Evolutionary conservation across 2,329 filamentous ascomycete genomes (phyloP), one percentile per base, ranked within the genome.

Genomic region (Cadophora luteo-olivacea): DNA sequence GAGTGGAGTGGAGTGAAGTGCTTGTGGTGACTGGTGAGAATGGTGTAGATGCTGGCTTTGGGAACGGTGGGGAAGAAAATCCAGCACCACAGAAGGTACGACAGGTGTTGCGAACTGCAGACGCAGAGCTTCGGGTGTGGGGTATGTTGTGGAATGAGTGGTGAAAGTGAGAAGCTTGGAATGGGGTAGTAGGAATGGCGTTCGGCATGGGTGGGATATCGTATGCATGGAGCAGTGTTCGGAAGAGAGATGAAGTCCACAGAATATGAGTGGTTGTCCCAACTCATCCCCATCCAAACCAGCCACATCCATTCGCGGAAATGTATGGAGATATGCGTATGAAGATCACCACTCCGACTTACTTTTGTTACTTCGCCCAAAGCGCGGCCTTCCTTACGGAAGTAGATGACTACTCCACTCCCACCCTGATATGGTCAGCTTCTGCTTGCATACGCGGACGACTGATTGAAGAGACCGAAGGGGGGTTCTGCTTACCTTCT

Each of bases 371-470:
- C 96, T 80, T 99, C 96, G 64, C 96, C 96, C 7, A 98, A 84
- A 48, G 95, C 96, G 74, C 96, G 88, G 38, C 96, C 96, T 83
- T 99, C 96, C 80, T 99, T 99, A 74, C 96, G 90, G 87, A 98
- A 99, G 80, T 99, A 99, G 79, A 98, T 97, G 65, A 98, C 96
- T 64, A 72, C 73, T 49, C 72, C 72, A 67, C 72, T 73, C 29
- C 72, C 73, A 64, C 72, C 72, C 65, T 74, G 67, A 36, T 38
- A 63, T 66, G 33, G 65, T 70, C 62, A 70, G 68, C 64, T 49
- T 49, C 45, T 49, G 12, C 45, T 49, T 49, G 45, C 45, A 22
- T 49, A 49, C 45, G 22, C 45, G 45, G 22, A 22, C 29, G 25
- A 62, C 41, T 52, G 68, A 51, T 57, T 49, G 8, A n/a, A 16